phyloP scores from a whole-genome alignment of 2,329 filamentous ascomycete species.

The Xylariomycetidae sp. region DNA sequence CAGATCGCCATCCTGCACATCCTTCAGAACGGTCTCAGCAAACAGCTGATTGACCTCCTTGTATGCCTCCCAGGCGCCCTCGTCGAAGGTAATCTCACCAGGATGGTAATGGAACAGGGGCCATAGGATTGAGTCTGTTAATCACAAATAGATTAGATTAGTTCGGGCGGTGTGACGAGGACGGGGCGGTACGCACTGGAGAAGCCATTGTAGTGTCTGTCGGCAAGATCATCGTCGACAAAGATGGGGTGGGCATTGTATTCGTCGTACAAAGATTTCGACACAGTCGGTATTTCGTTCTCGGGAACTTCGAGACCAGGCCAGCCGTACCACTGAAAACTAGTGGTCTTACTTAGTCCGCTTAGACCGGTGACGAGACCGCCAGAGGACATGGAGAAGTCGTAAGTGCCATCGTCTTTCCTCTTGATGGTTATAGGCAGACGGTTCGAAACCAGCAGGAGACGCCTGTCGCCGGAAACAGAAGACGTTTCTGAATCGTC shows the following conservation, averaged over 20 bases:
- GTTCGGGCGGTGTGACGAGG: background rate
- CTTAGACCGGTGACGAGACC: slow-evolving; percentile 91
- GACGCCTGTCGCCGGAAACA: slow-evolving; percentile 31
- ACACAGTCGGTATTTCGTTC: slow-evolving; percentile 69
- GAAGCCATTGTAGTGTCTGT: slow-evolving; percentile 96
- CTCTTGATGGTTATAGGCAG: slow-evolving; percentile 96
- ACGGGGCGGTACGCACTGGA: slow-evolving; percentile 60
- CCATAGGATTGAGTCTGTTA: slow-evolving; percentile 89
- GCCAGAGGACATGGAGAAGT: slow-evolving; percentile 94
- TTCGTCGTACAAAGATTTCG: slow-evolving; percentile 75
- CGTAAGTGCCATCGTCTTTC: slow-evolving; percentile 84
- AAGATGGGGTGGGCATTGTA: slow-evolving; percentile 90
- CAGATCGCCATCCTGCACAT: slow-evolving; percentile 88
- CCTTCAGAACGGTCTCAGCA: slow-evolving; percentile 78
- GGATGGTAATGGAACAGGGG: slow-evolving; percentile 98
- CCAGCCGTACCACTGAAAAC: slow-evolving; percentile 99
- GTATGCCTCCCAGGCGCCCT: slow-evolving; percentile 90
- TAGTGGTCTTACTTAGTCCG: slow-evolving; percentile 85
- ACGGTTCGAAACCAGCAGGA: slow-evolving; percentile 89
- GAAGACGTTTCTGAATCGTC: background rate
- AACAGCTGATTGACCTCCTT: slow-evolving; percentile 90
- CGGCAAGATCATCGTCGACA: slow-evolving; percentile 86
- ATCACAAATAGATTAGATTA: slow-evolving; percentile 4
- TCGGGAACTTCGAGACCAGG: slow-evolving; percentile 89
- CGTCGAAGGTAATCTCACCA: slow-evolving; percentile 96